Evolutionary conservation across 2,329 filamentous ascomycete genomes (phyloP), one percentile per base, ranked within the genome.

Genomic region (Trichoderma citrinoviride): DNA sequence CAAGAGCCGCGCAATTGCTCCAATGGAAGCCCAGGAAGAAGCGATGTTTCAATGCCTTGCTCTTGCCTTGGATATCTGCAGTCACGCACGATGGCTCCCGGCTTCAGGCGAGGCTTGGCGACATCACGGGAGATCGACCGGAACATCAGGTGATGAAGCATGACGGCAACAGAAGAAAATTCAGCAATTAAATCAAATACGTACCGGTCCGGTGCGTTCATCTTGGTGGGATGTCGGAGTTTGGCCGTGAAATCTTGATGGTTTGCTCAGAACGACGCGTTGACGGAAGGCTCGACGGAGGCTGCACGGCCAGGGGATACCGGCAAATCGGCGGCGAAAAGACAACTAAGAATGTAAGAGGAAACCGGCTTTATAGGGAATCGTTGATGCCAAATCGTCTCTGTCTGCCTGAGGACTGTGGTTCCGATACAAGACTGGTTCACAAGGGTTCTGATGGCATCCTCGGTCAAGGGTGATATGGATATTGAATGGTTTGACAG

Each of bases 201-300:
- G 75, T 69, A 85, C 83, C 83, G 78, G 72, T 85, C 83, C 19
- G 83, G 83, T 14, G 83, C 83, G 77, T 85, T 85, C 83, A 85
- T 85, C 29, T 70, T 81, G 68, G 8, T 66, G n/a, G 41, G 15
- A 43, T 21, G 14, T 8, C 1, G 44, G 19, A 21, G 27, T 47
- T 56, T 17, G 7, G 44, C 3, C 12, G 21, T 6, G 17, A 53
- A 47, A 10, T 8, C 7, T 21, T 10, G 60, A 44, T 29, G 44
- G 50, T 21, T 29, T 21, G 15, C 5, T 15, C 40, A 23, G 21
- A 12, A 37, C 33, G 27, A 62, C 60, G 60, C 60, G 60, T 62
- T 46, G 60, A 40, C 19, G 29, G 40, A 46, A 62, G 46, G 37
- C 40, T 50, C 58, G 60, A 37, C 40, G 40, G 10, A 54, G 44